Base-by-base conservation (phyloP, 352 stramenopile species). In the Globisporangium polare region DNA sequence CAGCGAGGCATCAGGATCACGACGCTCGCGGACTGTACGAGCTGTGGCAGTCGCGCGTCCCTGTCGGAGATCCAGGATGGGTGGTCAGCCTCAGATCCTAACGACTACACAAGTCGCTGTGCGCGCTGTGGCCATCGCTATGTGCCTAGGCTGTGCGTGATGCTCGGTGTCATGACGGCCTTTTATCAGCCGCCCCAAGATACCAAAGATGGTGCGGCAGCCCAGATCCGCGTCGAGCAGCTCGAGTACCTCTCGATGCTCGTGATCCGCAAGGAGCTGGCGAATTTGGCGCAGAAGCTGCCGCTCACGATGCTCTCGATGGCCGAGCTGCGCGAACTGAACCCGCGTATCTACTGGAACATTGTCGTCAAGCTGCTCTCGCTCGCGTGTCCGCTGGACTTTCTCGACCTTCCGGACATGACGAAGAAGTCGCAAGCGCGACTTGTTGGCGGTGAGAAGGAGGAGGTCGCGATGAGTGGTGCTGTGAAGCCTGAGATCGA, bases 281-380 rank as follows among this genome's bases (percentile, higher is more conserved):
- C 58, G 5, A 80, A 78, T 17, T 41, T 83, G 10, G 61, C 72
- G 2, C 62, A 71, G 49, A 79, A 72, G 43, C 42, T 78, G 24
- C 68, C 72, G 24, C 63, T 84, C n/a, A 63, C 69, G 53, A 65
- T 77, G 51, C 58, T 84, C 41, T 54, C 65, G 1, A 75, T 81
- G 73, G 56, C 62, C 3, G 63, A 78, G 27, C 31, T 84, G 29
- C 65, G 71, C 2, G 60, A 63, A 10, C 24, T 66, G n/a, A 74
- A 81, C 42, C 65, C 74, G 0, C 69, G 71, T 7, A 79, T 83
- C 35, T 86, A 86, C 63, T 86, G 77, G 77, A 86, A 86, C 55
- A 72, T 86, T 17, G 72, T 83, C 17, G 67, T 86, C 29, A 83
- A 86, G 65, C 39, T 82, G 27, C 64, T 86, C 29, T 67, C 69